These are phyloP conservation scores for Paracoccidioides brasiliensis DNA, from an alignment of 2,329 filamentous ascomycete species.

Conservation along the genomic window DNA sequence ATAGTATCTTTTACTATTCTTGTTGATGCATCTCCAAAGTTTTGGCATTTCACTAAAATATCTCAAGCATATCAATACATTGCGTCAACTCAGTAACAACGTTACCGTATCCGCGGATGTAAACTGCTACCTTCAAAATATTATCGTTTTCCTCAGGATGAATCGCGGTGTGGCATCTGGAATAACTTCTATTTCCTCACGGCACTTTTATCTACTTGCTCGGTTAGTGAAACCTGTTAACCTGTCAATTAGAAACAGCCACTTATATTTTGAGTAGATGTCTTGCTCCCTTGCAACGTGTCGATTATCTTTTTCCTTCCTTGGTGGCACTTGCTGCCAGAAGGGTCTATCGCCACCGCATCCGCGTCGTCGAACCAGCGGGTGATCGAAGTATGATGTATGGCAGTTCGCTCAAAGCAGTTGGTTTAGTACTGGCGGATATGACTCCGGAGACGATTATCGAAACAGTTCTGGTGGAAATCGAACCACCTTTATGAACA, in stretches of 20 bases:
- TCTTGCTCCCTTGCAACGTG: constrained; percentile 66
- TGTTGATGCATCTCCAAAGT: neutral
- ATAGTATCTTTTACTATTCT: neutral
- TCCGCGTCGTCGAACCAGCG: constrained; percentile 54
- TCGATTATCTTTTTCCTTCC: constrained; percentile 72
- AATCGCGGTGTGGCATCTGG: constrained; percentile 73
- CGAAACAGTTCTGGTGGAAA: constrained; percentile 43
- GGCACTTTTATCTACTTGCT: constrained; percentile 57
- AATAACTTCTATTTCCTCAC: constrained; percentile 64
- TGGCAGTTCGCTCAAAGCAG: constrained; percentile 64
- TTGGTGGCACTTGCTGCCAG: constrained; percentile 68
- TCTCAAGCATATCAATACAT: constrained; percentile 37
- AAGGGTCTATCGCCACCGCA: constrained; percentile 80
- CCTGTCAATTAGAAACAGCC: neutral
- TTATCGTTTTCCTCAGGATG: constrained; percentile 73
- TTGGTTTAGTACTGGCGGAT: constrained; percentile 52
- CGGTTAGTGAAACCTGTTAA: constrained; percentile 31
- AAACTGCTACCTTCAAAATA: constrained; percentile 71
- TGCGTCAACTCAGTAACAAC: constrained; percentile 45
- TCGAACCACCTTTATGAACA: constrained; percentile 43
- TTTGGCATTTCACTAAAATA: neutral
- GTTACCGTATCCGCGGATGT: constrained; percentile 64
- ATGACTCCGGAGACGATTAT: constrained; percentile 44
- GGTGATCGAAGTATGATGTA: constrained; percentile 85
- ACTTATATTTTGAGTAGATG: constrained; percentile 35